Evolutionary conservation across 495 filamentous ascomycete genomes (phyloP).

Genomic region (Glonium stellatum): DNA sequence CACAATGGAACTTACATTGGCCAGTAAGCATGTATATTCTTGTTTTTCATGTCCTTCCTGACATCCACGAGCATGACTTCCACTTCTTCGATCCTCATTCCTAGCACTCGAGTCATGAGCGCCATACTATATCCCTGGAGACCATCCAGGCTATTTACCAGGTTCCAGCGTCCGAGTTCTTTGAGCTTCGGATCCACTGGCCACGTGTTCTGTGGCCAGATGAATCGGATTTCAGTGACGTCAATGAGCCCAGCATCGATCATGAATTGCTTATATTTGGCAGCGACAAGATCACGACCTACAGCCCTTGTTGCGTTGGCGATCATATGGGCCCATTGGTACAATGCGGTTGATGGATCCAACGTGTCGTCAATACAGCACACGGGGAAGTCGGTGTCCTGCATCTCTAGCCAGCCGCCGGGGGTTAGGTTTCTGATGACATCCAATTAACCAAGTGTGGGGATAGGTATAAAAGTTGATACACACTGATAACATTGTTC

Average conservation of each 20-base stretch:
- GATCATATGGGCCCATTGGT: neutral
- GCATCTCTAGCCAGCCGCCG: slow-evolving; percentile 8
- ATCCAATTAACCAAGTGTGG: too few relatives aligned
- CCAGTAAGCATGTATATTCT: neutral
- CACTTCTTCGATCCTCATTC: neutral
- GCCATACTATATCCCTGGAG: slow-evolving; percentile 2
- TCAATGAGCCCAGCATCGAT: neutral
- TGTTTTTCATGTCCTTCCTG: neutral
- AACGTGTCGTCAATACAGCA: slow-evolving; percentile 21
- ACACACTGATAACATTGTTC: slow-evolving; percentile 4
- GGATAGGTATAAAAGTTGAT: too few relatives aligned
- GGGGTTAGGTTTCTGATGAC: neutral
- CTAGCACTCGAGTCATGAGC: neutral
- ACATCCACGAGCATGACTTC: neutral
- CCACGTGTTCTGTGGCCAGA: neutral
- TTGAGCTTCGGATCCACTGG: neutral
- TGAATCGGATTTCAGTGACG: neutral
- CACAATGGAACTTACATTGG: too few relatives aligned
- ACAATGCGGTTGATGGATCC: neutral
- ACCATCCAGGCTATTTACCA: neutral
- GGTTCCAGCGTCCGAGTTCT: neutral
- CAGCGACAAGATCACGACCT: neutral
- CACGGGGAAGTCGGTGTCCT: neutral
- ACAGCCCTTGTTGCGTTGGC: neutral
- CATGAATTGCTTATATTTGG: neutral